Evolutionary conservation across 2,329 filamentous ascomycete species (phyloP), one percentile per base, ranked within the genome.

Genomic region (Leptographium lundbergii): DNA sequence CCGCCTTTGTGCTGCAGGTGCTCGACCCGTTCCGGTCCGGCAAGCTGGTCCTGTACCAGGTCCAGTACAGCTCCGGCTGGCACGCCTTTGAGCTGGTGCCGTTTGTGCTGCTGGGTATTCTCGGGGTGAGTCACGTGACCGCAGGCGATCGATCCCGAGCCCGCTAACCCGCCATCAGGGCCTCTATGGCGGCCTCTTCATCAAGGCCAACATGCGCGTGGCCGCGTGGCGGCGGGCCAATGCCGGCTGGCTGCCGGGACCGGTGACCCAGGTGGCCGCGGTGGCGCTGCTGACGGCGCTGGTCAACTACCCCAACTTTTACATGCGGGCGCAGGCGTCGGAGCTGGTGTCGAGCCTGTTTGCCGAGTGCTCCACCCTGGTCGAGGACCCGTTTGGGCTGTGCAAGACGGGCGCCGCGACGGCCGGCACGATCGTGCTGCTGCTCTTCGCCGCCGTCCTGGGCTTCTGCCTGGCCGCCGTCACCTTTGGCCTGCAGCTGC

Each of bases 11-110:
- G 17, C 78, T 99, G 5, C 92, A 97, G 71, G 89, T 89, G 6
- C 82, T 96, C 62, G 94, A 99, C 69, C 94, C 94, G 5, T 96
- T 97, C 70, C 84, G 94, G 57, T 95, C 91, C 1, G 94, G 92
- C 58, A 95, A 99, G 71, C 86, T 97, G 57, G 94, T 97, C 53
- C 76, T 97, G 58, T 99, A 96, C 69, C 91, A 99, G 72, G 91
- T 96, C 67, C 92, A 89, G 42, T 97, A 96, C 71, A 91, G 86
- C 65, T 86, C 85, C 32, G 86, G 86, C 54, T 99, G 92, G 92
- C 91, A 97, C 71, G 88, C 87, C 47, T 97, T 99, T 67, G 94
- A 99, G 70, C 81, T 97, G 27, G 74, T 95, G 34, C 92, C 92
- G 0, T 99, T 95, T 68, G 84, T 86, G 42, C 73, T 95, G 27